Percentiles rank a stretch among this genome's conserved stretches.
Conservation (phyloP, 2,329 filamentous ascomycete genomes). For the Fusarium sp. region DNA sequence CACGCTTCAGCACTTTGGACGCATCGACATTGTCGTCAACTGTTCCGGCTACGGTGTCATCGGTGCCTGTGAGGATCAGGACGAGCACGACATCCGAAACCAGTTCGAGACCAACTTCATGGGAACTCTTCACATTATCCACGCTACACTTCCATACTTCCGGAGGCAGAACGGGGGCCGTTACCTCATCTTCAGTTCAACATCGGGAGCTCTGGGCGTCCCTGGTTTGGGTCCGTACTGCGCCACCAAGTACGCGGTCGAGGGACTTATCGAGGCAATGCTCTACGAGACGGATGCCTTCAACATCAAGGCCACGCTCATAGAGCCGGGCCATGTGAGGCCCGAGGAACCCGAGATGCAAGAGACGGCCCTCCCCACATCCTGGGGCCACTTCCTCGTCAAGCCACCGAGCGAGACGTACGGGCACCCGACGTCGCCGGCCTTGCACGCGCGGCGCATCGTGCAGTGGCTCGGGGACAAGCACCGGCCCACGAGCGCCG, state of each 20-base stretch:
- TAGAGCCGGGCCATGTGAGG: conserved; percentile 90
- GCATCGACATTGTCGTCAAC: conserved; percentile 91
- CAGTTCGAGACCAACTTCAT: conserved; percentile 99
- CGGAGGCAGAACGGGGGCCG: conserved; percentile 81
- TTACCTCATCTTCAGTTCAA: conserved; percentile 96
- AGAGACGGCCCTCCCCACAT: conserved; percentile 73
- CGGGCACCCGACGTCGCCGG: conserved; percentile 81
- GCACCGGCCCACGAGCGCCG: conserved; percentile 87
- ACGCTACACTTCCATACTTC: conserved; percentile 90
- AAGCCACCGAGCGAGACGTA: conserved; percentile 90
- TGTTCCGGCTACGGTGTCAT: conserved; percentile 97
- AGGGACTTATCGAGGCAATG: conserved; percentile 96
- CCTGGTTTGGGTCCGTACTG: conserved; percentile 95
- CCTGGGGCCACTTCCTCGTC: conserved; percentile 93
- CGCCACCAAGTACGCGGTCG: conserved; percentile 96
- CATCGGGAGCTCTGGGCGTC: conserved; percentile 91
- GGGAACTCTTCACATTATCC: conserved; percentile 94
- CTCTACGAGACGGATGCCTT: conserved; percentile 94
- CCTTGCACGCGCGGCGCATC: conserved; percentile 90
- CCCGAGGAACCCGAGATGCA: conserved; percentile 81
- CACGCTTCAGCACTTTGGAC: conserved; percentile 82
- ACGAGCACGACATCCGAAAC: conserved; percentile 93
- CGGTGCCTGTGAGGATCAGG: conserved; percentile 95
- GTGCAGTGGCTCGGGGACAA: conserved; percentile 95
- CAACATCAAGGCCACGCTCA: conserved; percentile 93